phyloP scores from a whole-genome alignment of 2,329 filamentous ascomycete genomes.

The Aspergillus nomiae region DNA sequence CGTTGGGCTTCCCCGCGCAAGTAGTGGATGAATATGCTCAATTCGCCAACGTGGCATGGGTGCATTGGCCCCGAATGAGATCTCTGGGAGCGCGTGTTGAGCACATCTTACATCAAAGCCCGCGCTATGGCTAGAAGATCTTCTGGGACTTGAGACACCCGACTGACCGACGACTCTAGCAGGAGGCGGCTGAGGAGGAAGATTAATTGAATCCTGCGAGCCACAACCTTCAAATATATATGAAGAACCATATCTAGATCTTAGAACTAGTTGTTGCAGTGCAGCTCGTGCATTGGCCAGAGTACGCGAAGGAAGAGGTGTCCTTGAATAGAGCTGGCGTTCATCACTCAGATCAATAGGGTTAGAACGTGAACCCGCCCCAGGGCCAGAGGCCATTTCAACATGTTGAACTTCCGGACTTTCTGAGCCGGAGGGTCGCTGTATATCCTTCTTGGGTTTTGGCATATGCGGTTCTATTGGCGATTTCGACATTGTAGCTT shows the following conservation, averaged over 20 bases:
- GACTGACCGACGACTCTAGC: background rate
- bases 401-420: constrained; percentile 11
- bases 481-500: background rate
- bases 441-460: background rate
- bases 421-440: background rate
- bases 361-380: background rate
- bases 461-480: background rate
- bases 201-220: background rate
- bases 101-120: background rate
- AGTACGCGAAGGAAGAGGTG: background rate
- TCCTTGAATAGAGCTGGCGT: background rate
- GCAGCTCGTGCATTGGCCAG: background rate
- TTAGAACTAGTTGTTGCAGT: background rate
- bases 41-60: constrained; percentile 18
- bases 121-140: background rate
- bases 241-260: background rate
- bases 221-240: background rate
- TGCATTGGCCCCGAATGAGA: background rate
- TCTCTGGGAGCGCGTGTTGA: background rate
- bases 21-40: background rate
- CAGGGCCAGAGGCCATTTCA: background rate
- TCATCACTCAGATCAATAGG: background rate
- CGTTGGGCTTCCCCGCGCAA: background rate
- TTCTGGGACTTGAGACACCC: background rate
- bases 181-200: background rate